phyloP scores from a whole-genome alignment of 768 basidiomycete species.

The Suillus sp. region DNA sequence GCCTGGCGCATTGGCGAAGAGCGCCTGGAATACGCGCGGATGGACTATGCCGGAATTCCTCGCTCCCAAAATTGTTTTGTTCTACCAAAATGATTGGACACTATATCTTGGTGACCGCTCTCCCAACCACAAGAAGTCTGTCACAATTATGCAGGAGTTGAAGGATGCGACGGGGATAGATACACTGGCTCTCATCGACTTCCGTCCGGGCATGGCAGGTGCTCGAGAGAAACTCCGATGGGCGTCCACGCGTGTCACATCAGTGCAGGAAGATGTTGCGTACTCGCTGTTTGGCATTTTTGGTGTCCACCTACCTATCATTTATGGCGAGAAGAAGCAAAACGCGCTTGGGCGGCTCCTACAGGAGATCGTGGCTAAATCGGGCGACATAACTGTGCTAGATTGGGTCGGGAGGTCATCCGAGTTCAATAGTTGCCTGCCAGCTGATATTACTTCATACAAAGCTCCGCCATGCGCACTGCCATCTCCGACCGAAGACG shows the following conservation, averaged over 20 bases:
- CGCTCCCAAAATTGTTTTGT: background rate
- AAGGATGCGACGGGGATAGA: background rate
- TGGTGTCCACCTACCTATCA: background rate
- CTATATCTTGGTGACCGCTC: background rate
- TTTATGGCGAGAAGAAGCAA: conserved; percentile 1
- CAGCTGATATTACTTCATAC: background rate
- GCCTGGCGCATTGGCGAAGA: background rate
- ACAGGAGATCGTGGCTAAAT: background rate
- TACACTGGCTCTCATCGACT: background rate
- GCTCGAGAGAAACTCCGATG: background rate
- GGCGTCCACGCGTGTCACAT: background rate
- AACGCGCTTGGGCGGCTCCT: background rate
- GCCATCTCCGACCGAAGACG: background rate
- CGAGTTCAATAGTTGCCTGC: background rate
- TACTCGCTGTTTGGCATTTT: background rate
- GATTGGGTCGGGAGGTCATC: background rate
- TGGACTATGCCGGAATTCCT: background rate
- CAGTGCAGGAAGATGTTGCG: background rate
- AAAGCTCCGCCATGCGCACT: background rate
- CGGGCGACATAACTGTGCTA: background rate
- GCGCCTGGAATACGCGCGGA: background rate
- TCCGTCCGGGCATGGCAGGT: background rate
- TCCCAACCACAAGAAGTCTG: background rate
- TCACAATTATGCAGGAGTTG: background rate
- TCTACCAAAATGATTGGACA: background rate